Conservation (phyloP, 2,329 filamentous ascomycete species). For the Trichoderma sp. region DNA sequence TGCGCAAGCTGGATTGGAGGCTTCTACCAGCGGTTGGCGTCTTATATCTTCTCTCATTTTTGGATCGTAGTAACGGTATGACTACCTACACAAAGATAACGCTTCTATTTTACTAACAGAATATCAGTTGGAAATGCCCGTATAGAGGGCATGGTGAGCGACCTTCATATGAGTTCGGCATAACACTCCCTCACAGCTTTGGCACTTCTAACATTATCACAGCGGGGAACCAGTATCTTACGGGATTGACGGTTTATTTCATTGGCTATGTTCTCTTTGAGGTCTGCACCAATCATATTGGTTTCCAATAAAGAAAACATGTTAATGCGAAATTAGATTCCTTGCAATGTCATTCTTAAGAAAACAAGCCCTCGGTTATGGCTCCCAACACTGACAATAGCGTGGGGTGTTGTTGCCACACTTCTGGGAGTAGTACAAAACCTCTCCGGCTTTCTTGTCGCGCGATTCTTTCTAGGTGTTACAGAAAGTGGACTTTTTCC, state of each 20-base stretch:
- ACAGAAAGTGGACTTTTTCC: slow-evolving; percentile 56
- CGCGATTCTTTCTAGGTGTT: slow-evolving; percentile 58
- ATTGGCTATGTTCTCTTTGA: slow-evolving; percentile 61
- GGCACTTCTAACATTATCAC: background rate
- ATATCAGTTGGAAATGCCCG: slow-evolving; percentile 58
- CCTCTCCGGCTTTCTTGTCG: slow-evolving; percentile 52
- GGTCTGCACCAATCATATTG: slow-evolving; percentile 30
- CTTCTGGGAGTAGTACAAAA: slow-evolving; percentile 50
- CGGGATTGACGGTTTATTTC: slow-evolving; percentile 67
- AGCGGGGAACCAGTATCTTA: slow-evolving; percentile 65
- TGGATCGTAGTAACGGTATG: slow-evolving; percentile 60
- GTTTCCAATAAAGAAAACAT: background rate
- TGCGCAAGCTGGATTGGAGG: slow-evolving; percentile 57
- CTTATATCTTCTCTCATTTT: slow-evolving; percentile 57
- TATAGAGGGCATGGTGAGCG: slow-evolving; percentile 55
- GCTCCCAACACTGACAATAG: slow-evolving; percentile 58
- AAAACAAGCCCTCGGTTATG: slow-evolving; percentile 58
- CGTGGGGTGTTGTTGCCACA: slow-evolving; percentile 58
- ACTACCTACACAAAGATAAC: slow-evolving; percentile 29
- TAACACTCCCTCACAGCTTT: background rate
- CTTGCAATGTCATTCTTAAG: slow-evolving; percentile 64
- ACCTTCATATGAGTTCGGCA: slow-evolving; percentile 52
- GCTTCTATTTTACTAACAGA: slow-evolving; percentile 29
- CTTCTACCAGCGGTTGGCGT: slow-evolving; percentile 57
- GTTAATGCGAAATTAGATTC: slow-evolving; percentile 43